A percentile compares a stretch with the other conserved stretches of the same genome.
phyloP scores from a whole-genome alignment of 2,329 filamentous ascomycete genomes.

The Colletotrichum sansevieriae region DNA sequence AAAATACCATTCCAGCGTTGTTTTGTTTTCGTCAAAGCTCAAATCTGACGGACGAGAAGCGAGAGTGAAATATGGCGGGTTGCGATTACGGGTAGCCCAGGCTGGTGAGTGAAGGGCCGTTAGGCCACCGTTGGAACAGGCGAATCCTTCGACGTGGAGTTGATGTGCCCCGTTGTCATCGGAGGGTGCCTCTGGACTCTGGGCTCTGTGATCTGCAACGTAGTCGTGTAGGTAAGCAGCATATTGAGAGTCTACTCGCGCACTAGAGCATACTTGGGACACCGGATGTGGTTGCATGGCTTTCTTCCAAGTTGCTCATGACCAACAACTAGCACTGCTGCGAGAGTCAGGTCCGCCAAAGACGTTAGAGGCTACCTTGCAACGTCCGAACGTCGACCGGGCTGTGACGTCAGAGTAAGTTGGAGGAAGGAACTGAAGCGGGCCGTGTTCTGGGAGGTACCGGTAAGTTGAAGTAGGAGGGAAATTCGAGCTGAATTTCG shows the following conservation, averaged over 20 bases:
- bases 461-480: not conserved
- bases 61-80: not conserved
- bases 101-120: constrained; percentile 13
- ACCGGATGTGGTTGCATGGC: constrained; percentile 18
- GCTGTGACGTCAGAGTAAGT: constrained; percentile 36
- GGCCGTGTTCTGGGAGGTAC: constrained; percentile 14
- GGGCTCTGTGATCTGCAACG: constrained; percentile 3
- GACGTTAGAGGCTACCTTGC: constrained; percentile 21
- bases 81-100: not conserved
- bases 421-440: constrained; percentile 6
- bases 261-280: constrained; percentile 33
- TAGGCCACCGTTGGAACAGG: constrained; percentile 8
- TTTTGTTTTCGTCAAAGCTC: constrained; percentile 7
- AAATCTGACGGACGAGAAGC: constrained; percentile 8
- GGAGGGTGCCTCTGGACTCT: too few relatives aligned
- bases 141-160: not conserved
- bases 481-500: not conserved
- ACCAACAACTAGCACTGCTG: constrained; percentile 30
- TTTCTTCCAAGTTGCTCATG: constrained; percentile 24
- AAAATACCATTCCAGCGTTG: not conserved
- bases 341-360: constrained; percentile 27
- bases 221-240: constrained; percentile 5
- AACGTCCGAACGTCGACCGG: constrained; percentile 11
- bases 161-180: not conserved
- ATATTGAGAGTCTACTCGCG: constrained; percentile 31